phyloP scores from a whole-genome alignment of 2,329 filamentous ascomycete genomes.

The Penicillium sp. region DNA sequence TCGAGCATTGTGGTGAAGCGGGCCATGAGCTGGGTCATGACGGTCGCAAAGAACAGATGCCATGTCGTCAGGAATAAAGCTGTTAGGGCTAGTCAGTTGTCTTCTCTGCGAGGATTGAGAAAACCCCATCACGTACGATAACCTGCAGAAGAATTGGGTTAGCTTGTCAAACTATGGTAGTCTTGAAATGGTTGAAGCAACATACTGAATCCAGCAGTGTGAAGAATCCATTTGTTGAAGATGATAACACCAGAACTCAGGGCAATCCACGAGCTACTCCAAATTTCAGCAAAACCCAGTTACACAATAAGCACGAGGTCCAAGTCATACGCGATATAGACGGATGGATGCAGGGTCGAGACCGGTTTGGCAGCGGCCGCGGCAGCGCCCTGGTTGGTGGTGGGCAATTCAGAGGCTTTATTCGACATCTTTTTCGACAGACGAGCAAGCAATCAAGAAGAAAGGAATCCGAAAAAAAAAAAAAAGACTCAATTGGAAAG shows the following conservation, averaged over 20 bases:
- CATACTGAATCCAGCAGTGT: constrained; percentile 78
- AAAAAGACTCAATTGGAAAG: background rate
- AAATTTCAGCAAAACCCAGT: constrained; percentile 1
- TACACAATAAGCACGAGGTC: background rate
- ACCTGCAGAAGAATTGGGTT: background rate
- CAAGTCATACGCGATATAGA: constrained; percentile 68
- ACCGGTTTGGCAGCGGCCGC: constrained; percentile 6
- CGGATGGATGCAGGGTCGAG: constrained; percentile 67
- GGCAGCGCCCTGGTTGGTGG: constrained; percentile 7
- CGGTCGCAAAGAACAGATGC: constrained; percentile 86
- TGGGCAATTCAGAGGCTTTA: constrained; percentile 11
- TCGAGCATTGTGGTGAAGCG: constrained; percentile 86
- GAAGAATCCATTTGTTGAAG: constrained; percentile 98
- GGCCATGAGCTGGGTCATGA: constrained; percentile 91
- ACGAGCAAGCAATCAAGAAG: background rate
- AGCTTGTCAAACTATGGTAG: background rate
- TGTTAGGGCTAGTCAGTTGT: background rate
- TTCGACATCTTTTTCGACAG: constrained; percentile 4
- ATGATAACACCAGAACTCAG: constrained; percentile 92
- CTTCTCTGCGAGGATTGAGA: background rate
- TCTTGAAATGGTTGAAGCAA: constrained; percentile 23
- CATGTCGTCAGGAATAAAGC: constrained; percentile 78
- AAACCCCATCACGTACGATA: background rate
- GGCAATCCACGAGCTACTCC: constrained; percentile 75
- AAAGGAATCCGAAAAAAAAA: background rate